phyloP scores from a whole-genome alignment of 2,329 filamentous ascomycete species.

The Orbilia oligospora region DNA sequence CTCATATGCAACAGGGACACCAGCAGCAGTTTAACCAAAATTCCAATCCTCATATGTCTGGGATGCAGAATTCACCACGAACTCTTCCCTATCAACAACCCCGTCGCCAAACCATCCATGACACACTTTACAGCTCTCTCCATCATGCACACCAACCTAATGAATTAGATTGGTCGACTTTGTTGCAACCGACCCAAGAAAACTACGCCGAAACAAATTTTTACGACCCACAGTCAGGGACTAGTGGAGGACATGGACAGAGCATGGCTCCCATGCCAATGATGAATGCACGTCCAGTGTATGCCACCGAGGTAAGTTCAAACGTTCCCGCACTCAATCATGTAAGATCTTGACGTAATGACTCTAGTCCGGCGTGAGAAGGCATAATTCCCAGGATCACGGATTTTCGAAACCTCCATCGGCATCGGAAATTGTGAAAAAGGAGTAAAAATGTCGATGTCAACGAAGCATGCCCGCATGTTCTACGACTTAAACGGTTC shows the following conservation, averaged over 20 bases:
- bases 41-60: conserved; percentile 53
- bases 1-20: conserved; percentile 52
- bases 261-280: conserved; percentile 59
- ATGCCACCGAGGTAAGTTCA: conserved; percentile 60
- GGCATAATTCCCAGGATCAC: conserved; percentile 61
- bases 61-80: conserved; percentile 56
- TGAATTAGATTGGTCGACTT: conserved; percentile 54
- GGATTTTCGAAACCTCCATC: conserved; percentile 57
- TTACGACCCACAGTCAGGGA: conserved; percentile 58
- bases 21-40: conserved; percentile 51
- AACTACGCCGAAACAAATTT: conserved; percentile 59
- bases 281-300: conserved; percentile 59
- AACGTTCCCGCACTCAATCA: conserved; percentile 56
- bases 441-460: conserved; percentile 45
- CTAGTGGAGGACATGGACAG: conserved; percentile 59
- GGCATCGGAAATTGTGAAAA: conserved; percentile 59
- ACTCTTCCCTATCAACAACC: conserved; percentile 54
- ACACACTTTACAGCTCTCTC: conserved; percentile 54
- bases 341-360: conserved; percentile 61
- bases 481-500: conserved; percentile 64
- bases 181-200: conserved; percentile 56
- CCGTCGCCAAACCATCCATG: conserved; percentile 53
- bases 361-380: conserved; percentile 61
- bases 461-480: conserved; percentile 17
- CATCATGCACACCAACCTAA: conserved; percentile 50